Base-by-base conservation (phyloP, 208 protist genomes). In the Blechomonas ayalai region DNA sequence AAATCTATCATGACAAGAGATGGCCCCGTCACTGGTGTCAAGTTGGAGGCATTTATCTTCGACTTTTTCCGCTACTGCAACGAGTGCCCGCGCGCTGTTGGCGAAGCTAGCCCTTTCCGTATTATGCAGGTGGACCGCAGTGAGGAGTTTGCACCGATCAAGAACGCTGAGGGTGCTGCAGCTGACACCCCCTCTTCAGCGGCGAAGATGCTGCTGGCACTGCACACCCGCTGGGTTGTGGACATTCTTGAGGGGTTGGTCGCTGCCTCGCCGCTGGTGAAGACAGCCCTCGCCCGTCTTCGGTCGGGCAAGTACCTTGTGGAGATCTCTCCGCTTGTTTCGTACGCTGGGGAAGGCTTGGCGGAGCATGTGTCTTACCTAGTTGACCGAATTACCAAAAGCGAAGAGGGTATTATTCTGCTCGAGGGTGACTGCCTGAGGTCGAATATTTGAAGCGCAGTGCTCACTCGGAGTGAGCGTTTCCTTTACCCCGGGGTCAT, bases 11-110 rank as follows among this genome's bases (percentile, higher is more conserved):
- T 67, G 3, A 91, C 62, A 6, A 32, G 72, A 3, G 59, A 96
- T 43, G 76, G 67, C 6, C 24, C 52, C 1, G 68, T 52, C 4
- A 47, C 71, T 20, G 94, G 80, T 3, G 70, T 97, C 46, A 99
- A 99, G 66, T 56, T 98, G n/a, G 97, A 99, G 58, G 69, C 95
- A 13, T 99, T 99, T 48, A 97, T 98, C 22, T 99, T 99, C 70
- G 97, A 99, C 56, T 64, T 96, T 7, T 98, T 98, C 47, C 66
- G 61, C 9, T 77, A 79, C 52, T 67, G 64, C 19, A 68, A 82
- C 20, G 65, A 77, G 39, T 15, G 26, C 22, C 27, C 44, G 22
- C 29, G 26, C 37, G 34, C 44, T 25, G 46, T 54, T 10, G 27
- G 10, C 18, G 39, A 20, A 22, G 52, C 38, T 3, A 52, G 72